Evolutionary conservation across 2,329 filamentous ascomycete species (phyloP).

Genomic region (Ilyonectria destructans): DNA sequence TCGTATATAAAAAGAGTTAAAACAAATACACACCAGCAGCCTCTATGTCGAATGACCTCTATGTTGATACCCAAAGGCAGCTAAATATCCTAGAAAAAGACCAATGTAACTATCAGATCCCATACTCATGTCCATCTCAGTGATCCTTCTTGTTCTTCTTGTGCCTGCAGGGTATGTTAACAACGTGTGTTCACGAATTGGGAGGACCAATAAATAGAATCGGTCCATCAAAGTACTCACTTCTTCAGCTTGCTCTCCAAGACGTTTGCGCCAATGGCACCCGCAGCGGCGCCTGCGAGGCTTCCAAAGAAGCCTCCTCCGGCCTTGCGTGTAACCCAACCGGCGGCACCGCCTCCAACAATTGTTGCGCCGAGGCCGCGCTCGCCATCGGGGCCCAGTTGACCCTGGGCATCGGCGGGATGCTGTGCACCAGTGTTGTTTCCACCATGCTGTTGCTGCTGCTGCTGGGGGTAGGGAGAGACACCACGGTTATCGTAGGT

Average conservation of each 20-base stretch:
- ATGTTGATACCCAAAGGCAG: too few species aligned
- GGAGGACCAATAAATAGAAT: neutral
- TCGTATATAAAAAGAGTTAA: too few species aligned
- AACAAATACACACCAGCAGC: too few species aligned
- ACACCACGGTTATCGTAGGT: neutral
- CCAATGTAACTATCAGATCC: too few species aligned
- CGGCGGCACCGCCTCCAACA: neutral
- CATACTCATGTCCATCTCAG: neutral
- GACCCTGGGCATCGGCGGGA: neutral
- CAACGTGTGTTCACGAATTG: neutral
- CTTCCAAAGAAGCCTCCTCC: neutral
- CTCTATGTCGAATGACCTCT: too few species aligned
- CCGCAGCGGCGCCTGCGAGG: neutral
- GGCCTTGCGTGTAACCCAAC: neutral
- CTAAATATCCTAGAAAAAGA: too few species aligned
- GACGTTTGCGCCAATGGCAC: neutral
- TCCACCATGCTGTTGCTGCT: neutral
- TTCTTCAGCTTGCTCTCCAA: neutral
- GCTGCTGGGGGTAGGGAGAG: neutral
- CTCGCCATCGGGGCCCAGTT: neutral
- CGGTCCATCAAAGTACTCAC: neutral
- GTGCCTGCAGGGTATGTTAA: neutral
- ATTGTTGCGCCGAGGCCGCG: neutral
- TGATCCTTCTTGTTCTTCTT: conserved; percentile 1
- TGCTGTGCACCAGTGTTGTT: neutral